These are phyloP conservation scores for Serendipita sp. DNA, from an alignment of 768 basidiomycete genomes.

Conservation along the genomic window DNA sequence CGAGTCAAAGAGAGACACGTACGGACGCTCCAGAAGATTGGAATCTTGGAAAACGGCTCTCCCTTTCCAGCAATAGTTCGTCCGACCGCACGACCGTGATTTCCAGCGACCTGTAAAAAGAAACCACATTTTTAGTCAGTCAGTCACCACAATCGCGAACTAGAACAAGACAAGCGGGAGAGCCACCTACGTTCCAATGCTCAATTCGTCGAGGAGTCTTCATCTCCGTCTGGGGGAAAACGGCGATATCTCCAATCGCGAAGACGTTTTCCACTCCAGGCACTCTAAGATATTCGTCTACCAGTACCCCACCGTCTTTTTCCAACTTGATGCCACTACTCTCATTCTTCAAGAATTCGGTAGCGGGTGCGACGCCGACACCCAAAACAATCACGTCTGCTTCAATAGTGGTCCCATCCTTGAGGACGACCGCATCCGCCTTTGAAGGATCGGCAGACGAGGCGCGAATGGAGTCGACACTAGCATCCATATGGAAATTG, in stretches of 20 bases:
- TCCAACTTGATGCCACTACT: conserved; percentile 43
- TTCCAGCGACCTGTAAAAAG: conserved; percentile 50
- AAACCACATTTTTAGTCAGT: too few species aligned
- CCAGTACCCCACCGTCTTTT: conserved; percentile 59
- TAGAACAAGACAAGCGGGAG: not conserved
- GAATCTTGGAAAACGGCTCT: conserved; percentile 60
- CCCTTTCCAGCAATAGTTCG: conserved; percentile 45
- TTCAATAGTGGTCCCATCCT: conserved; percentile 42
- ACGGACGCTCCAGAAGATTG: conserved; percentile 87
- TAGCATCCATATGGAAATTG: conserved; percentile 65
- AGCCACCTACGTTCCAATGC: conserved; percentile 67
- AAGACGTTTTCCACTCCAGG: conserved; percentile 37
- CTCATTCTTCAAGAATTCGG: conserved; percentile 52
- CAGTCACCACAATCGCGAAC: not conserved
- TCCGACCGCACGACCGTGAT: conserved; percentile 74
- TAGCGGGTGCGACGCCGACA: conserved; percentile 73
- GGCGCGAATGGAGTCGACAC: conserved; percentile 52
- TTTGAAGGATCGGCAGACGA: conserved; percentile 33
- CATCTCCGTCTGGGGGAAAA: conserved; percentile 45
- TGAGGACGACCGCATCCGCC: conserved; percentile 50
- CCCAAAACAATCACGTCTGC: conserved; percentile 76
- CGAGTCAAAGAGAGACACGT: conserved; percentile 20
- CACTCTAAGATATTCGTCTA: conserved; percentile 60
- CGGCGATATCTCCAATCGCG: conserved; percentile 75
- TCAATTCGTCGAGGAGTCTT: conserved; percentile 45